Base-by-base conservation (phyloP, 495 filamentous ascomycete species). In the Penicillium longicatenatum region DNA sequence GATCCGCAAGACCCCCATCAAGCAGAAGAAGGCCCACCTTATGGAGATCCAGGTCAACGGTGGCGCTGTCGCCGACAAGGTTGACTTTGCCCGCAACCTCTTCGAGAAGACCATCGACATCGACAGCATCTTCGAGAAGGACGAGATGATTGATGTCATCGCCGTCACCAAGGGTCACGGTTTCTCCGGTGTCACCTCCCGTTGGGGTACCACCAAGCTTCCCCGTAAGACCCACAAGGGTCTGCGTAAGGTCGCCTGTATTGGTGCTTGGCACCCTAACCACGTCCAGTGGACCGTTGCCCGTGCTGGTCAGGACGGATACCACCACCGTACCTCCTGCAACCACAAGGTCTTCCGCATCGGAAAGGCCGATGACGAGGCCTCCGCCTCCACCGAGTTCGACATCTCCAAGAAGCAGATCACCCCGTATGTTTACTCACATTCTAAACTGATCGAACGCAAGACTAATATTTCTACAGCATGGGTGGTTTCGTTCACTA, bases 221-320 rank as follows among this genome's bases (percentile, higher is more conserved):
- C 95, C 95, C 65, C 90, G 95, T 72, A 99, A 99, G 91, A 99
- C 95, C 64, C 95, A 99, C 88, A 99, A 99, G 88, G 95, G 95
- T 93, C 90, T 99, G 73, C 89, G 95, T 69, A 99, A 99, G 89
- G 95, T 99, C 70, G 95, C 95, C 71, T 99, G 95, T 96, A 99
- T 99, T 77, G 95, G 95, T 86, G 95, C 95, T 67, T 99, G 95
- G 95, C 95, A 99, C 88, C 95, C 95, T 73, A 92, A 89, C 79
- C 95, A 99, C 90, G 95, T 99, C 83, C 95, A 99, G 86, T 99
- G 95, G 95, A 98, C 95, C 79, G 95, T 99, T 82, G 95, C 94
- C 75, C 95, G 95, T 89, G 95, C 95, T 67, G 95, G 95, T 95
- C 95, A 99, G 84, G 86, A 88, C 80, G 95, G 95, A 85, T 99